These are phyloP conservation scores for Hymenoscyphus occultus DNA, from an alignment of 2,329 filamentous ascomycete genomes.

Conservation along the genomic window DNA sequence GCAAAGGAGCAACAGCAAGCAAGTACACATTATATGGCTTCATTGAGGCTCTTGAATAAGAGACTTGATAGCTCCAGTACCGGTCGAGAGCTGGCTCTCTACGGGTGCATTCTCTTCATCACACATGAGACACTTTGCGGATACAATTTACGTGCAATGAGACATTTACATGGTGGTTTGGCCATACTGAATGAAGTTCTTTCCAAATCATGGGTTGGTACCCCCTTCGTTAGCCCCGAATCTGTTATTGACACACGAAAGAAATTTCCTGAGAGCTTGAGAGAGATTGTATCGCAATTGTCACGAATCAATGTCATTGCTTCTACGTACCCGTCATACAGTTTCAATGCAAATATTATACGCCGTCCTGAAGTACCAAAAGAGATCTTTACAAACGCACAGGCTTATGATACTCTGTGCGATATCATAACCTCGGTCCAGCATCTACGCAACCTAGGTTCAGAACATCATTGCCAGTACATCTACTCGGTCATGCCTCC, in stretches of 20 bases:
- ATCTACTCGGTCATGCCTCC: background rate
- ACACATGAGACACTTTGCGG: background rate
- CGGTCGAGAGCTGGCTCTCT: conserved; percentile 1
- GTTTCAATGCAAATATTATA: background rate
- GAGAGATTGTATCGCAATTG: background rate
- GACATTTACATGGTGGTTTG: background rate
- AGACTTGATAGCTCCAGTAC: background rate
- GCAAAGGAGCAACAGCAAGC: background rate
- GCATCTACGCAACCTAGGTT: background rate
- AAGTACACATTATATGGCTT: conserved; percentile 5
- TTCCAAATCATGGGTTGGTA: background rate
- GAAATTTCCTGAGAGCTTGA: background rate
- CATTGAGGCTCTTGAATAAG: background rate
- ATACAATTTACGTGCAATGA: conserved; percentile 3
- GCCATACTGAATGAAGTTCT: conserved; percentile 1
- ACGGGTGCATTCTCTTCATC: background rate
- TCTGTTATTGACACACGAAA: background rate
- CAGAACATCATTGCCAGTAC: background rate
- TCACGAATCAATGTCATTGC: background rate
- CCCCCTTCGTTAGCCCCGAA: background rate
- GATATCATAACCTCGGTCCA: background rate
- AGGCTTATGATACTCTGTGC: background rate
- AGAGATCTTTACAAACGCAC: background rate
- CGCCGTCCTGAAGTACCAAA: background rate
- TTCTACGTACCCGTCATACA: background rate